A percentile compares a stretch with the other conserved stretches of the same genome.
These are phyloP conservation scores for Hibiscus syriacus DNA, from an alignment of 345 rosid genomes.

Conservation along the genomic window DNA sequence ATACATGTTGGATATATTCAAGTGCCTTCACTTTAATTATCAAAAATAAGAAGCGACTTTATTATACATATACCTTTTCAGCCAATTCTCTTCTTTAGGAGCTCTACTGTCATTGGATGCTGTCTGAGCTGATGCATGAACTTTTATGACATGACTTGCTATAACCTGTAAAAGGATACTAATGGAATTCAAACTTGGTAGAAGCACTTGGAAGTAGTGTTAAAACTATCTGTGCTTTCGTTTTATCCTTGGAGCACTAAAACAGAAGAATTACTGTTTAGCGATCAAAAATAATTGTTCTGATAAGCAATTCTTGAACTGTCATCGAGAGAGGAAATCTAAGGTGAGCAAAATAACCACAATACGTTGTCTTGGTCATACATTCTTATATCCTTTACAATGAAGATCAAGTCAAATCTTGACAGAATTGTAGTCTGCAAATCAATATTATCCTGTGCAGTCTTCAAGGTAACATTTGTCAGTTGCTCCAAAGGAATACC, in stretches of 20 bases:
- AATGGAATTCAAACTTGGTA: no score
- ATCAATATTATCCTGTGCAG: slow-evolving; percentile 95
- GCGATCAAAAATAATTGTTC: neutral
- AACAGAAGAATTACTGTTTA: neutral
- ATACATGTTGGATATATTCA: no score
- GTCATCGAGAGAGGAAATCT: neutral
- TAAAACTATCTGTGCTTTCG: neutral
- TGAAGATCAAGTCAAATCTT: slow-evolving; percentile 91
- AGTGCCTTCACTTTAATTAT: no score
- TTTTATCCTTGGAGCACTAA: neutral
- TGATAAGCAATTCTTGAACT: neutral
- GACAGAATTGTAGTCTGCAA: slow-evolving; percentile 94
- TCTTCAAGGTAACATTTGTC: slow-evolving; percentile 30
- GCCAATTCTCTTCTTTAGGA: slow-evolving; percentile 88
- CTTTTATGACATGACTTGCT: slow-evolving; percentile 87
- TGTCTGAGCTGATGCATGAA: slow-evolving; percentile 84
- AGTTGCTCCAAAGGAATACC: slow-evolving; percentile 6
- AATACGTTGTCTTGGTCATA: slow-evolving; percentile 78
- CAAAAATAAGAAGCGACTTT: no score
- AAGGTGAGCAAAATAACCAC: neutral
- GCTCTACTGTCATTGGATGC: slow-evolving; percentile 36
- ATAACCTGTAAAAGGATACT: slow-evolving; percentile 48
- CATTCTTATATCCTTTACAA: slow-evolving; percentile 82
- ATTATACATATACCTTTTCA: no score
- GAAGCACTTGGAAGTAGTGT: neutral